Conservation (phyloP, 805 yeast species). For the Kockiozyma suomiensis region DNA sequence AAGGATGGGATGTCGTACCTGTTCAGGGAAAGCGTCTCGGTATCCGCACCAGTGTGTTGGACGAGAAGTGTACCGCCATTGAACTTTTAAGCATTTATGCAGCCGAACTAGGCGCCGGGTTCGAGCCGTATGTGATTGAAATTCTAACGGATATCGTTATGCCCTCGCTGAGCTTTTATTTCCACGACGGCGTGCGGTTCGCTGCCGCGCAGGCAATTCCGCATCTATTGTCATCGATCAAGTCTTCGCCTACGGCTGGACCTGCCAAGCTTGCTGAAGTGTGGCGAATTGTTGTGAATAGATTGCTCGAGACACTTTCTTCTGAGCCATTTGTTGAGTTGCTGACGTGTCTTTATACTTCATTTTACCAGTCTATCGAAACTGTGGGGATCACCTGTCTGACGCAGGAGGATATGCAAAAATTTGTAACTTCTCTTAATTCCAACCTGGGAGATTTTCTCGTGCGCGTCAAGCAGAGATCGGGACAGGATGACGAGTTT, state of each 20-base stretch:
- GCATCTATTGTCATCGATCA: constrained; percentile 62
- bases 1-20: constrained; percentile 94
- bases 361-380: constrained; percentile 67
- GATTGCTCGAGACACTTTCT: constrained; percentile 66
- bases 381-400: constrained; percentile 62
- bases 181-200: constrained; percentile 92
- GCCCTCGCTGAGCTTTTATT: constrained; percentile 87
- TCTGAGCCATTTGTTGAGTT: constrained; percentile 84
- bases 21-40: constrained; percentile 91
- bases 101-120: constrained; percentile 75
- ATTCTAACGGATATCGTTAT: constrained; percentile 75
- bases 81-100: constrained; percentile 85
- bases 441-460: constrained; percentile 66
- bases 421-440: constrained; percentile 61
- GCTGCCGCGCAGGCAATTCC: constrained; percentile 88
- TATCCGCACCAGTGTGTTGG: constrained; percentile 90
- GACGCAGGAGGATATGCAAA: constrained; percentile 55
- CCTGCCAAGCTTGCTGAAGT: constrained; percentile 64
- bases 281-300: constrained; percentile 71
- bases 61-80: constrained; percentile 91
- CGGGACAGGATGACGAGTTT: constrained; percentile 37
- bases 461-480: constrained; percentile 67
- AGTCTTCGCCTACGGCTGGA: constrained; percentile 40
- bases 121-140: constrained; percentile 79
- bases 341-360: constrained; percentile 72